Base-by-base conservation (phyloP, 768 basidiomycete genomes). In the Tricholomella constricta region DNA sequence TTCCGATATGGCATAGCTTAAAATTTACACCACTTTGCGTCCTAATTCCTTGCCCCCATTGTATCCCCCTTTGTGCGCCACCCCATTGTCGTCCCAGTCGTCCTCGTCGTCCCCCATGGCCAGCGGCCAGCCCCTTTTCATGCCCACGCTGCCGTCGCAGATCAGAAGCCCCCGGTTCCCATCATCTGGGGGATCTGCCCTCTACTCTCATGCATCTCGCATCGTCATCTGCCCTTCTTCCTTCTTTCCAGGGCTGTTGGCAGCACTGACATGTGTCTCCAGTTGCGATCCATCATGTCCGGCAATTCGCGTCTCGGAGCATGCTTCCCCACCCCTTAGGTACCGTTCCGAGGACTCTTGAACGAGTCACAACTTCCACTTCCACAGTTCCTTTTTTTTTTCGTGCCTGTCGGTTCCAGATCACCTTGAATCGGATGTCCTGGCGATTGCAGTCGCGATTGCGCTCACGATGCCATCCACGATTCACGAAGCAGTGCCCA, bases 1-100 rank as follows among this genome's bases (percentile, higher is more conserved):
- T 60, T 38, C 59, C 52, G 37, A 54, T 54, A 32, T 42, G 35
- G 51, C 23, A 37, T 40, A 52, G 17, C 31, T 36, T 36, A 40
- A n/a, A 14, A 25, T 45, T 35, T 32, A 32, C 31, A 32, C 31
- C 9, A 11, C 31, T 4, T 32, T 32, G 31, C 31, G 31, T 32
- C 31, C 31, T 14, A 9, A 9, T 4, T 32, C 31, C 19, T 15
- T 31, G n/a, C 25, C 23, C 22, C 37, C 35, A 23, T n/a, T 43
- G 29, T 47, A 43, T 27, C 32, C 38, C 55, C 40, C 48, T 43
- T 47, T 29, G 40, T 47, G 17, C 45, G 29, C 36, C 45, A 36
- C 45, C 9, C 4, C 26, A 12, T 44, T 45, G 34, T 40, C 29
- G 7, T 22, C 31, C 27, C 31, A 22, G 52, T 45, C 48, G 22